These are phyloP conservation scores for Trichoderma sp. DNA, from an alignment of 2,329 filamentous ascomycete genomes.

Conservation along the genomic window DNA sequence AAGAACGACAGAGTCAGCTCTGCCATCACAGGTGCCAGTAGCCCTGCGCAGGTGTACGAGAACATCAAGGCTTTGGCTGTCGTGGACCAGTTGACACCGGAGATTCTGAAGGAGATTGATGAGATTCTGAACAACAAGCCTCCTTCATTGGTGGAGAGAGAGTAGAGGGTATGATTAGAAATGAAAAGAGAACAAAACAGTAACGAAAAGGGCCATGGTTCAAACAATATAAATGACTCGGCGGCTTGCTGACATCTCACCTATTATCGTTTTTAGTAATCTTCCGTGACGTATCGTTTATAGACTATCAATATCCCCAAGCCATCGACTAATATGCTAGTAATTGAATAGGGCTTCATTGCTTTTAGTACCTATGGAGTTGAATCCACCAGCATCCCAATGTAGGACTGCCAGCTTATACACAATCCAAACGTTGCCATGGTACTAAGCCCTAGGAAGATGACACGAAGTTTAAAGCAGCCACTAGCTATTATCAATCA, in stretches of 20 bases:
- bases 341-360: not conserved
- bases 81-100: constrained; percentile 56
- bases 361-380: not conserved
- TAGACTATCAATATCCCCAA: not conserved
- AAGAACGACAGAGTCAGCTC: constrained; percentile 61
- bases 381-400: not conserved
- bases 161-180: constrained; percentile 22
- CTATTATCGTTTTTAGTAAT: not conserved
- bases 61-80: constrained; percentile 54
- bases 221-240: not conserved
- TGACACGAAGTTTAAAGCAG: constrained; percentile 2
- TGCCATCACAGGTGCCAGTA: constrained; percentile 60
- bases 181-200: not conserved
- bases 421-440: not conserved
- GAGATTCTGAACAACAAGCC: constrained; percentile 59
- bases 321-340: not conserved
- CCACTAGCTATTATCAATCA: not conserved
- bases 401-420: not conserved
- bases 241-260: not conserved
- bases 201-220: not conserved
- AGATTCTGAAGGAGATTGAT: constrained; percentile 60
- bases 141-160: constrained; percentile 39
- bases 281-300: not conserved
- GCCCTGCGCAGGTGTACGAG: constrained; percentile 58
- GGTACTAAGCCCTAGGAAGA: constrained; percentile 10